phyloP scores from a whole-genome alignment of 2,329 filamentous ascomycete genomes.

The Periconia macrospinosa region DNA sequence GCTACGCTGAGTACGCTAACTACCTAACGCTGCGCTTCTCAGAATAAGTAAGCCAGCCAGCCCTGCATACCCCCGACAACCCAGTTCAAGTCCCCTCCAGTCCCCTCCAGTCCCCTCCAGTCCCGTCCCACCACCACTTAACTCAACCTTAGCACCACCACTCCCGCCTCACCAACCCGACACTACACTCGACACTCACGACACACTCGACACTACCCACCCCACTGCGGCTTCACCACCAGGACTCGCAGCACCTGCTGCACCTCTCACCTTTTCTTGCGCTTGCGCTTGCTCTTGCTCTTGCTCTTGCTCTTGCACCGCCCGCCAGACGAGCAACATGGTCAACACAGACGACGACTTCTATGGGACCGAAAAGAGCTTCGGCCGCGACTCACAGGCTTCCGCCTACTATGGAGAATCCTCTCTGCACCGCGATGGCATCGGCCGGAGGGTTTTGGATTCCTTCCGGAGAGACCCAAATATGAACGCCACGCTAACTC shows the following conservation, averaged over 20 bases:
- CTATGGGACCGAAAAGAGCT: slow-evolving; percentile 44
- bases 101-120: slow-evolving; percentile 1
- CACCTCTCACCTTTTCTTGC: slow-evolving; percentile 11
- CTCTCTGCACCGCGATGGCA: slow-evolving; percentile 31
- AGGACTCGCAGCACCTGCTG: slow-evolving; percentile 23
- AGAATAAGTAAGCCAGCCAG: slow-evolving; percentile 3
- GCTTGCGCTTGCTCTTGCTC: too few species aligned
- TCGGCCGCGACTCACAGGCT: slow-evolving; percentile 37
- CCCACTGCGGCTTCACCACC: slow-evolving; percentile 18
- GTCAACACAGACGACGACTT: slow-evolving; percentile 35
- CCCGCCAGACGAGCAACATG: slow-evolving; percentile 20
- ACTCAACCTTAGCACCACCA: slow-evolving; percentile 3
- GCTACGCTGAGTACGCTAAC: too few species aligned
- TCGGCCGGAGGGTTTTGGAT: slow-evolving; percentile 47
- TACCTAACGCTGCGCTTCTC: slow-evolving; percentile 7
- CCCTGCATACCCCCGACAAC: slow-evolving; percentile 1
- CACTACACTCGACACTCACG: slow-evolving; percentile 4
- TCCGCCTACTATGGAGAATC: slow-evolving; percentile 45
- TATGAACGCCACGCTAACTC: slow-evolving; percentile 45
- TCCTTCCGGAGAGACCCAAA: slow-evolving; percentile 45
- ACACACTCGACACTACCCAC: slow-evolving; percentile 4
- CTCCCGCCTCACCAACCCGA: slow-evolving; percentile 4
- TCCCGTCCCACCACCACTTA: not conserved
- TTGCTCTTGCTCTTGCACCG: slow-evolving; percentile 2
- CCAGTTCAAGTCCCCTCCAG: not conserved